phyloP scores from a whole-genome alignment of 305 asterid species.

The Ajuga reptans region DNA sequence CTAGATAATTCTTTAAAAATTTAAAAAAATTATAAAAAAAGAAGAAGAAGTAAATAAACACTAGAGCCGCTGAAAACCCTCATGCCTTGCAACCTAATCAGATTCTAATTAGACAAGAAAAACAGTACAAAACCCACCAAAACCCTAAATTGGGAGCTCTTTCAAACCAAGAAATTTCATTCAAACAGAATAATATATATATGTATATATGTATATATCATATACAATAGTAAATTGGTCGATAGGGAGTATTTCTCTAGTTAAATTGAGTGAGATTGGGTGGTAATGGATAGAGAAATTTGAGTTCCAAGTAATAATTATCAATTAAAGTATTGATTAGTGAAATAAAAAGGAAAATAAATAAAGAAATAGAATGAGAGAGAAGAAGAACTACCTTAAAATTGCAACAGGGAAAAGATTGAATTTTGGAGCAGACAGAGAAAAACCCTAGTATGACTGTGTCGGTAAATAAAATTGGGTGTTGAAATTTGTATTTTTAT shows the following conservation, averaged over 20 bases:
- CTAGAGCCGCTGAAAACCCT: conserved; percentile 29
- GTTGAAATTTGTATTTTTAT: not conserved
- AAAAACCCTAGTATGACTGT: conserved; percentile 25
- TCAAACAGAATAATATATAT: not conserved
- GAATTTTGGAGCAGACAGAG: conserved; percentile 22
- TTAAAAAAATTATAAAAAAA: not conserved
- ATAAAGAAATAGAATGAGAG: not conserved
- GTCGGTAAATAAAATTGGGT: conserved; percentile 18
- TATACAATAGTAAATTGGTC: conserved; percentile 16
- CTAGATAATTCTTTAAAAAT: not conserved
- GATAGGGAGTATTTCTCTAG: not conserved
- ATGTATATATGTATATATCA: not conserved
- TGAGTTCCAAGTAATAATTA: conserved; percentile 8
- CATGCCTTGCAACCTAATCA: conserved; percentile 24
- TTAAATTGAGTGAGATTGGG: conserved; percentile 14
- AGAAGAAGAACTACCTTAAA: not conserved
- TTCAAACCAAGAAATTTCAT: conserved; percentile 15
- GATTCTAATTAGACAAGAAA: not conserved
- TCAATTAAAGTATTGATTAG: not conserved
- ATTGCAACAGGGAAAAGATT: conserved; percentile 13
- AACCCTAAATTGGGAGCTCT: conserved; percentile 21
- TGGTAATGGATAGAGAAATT: not conserved
- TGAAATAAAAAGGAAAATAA: not conserved
- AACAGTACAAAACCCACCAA: conserved; percentile 15
- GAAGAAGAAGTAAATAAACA: conserved; percentile 6